These are phyloP conservation scores for Aspergillus ostianus DNA, from an alignment of 495 filamentous ascomycete species.

Conservation along the genomic window DNA sequence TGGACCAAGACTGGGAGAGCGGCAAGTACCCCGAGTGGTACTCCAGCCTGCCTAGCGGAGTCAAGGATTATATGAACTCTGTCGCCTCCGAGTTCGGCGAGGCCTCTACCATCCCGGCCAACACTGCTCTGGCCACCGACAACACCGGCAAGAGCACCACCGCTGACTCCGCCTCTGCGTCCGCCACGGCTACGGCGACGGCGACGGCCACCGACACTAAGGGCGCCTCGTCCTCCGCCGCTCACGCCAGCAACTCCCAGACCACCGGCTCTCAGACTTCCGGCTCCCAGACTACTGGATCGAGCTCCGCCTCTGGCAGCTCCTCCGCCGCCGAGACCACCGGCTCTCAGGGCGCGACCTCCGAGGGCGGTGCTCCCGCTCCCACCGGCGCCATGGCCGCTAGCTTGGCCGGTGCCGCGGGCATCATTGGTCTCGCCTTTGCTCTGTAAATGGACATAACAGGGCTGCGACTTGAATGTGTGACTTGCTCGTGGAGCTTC, in stretches of 20 bases:
- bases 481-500: not conserved
- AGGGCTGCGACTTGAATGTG: too few species aligned
- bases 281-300: constrained; percentile 1
- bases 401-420: constrained; percentile 24
- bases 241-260: not conserved
- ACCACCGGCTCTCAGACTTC: constrained; percentile 2
- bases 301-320: not conserved
- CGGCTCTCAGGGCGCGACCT: constrained; percentile 11
- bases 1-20: constrained; percentile 13
- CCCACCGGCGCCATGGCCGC: constrained; percentile 21
- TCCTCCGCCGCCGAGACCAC: not conserved
- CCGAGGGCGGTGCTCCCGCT: constrained; percentile 21
- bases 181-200: constrained; percentile 23
- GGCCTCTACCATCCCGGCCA: not conserved
- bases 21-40: constrained; percentile 19
- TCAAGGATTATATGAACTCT: too few species aligned
- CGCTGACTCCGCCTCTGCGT: not conserved
- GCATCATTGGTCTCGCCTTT: constrained; percentile 24
- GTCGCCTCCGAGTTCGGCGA: too few species aligned
- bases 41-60: constrained; percentile 13
- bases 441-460: constrained; percentile 17
- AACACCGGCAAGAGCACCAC: constrained; percentile 18
- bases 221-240: not conserved
- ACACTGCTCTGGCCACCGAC: constrained; percentile 19
- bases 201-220: constrained; percentile 21